Evolutionary conservation across 2,329 filamentous ascomycete genomes (phyloP), one percentile per base, ranked within the genome.

Genomic region (Helotiales sp.): DNA sequence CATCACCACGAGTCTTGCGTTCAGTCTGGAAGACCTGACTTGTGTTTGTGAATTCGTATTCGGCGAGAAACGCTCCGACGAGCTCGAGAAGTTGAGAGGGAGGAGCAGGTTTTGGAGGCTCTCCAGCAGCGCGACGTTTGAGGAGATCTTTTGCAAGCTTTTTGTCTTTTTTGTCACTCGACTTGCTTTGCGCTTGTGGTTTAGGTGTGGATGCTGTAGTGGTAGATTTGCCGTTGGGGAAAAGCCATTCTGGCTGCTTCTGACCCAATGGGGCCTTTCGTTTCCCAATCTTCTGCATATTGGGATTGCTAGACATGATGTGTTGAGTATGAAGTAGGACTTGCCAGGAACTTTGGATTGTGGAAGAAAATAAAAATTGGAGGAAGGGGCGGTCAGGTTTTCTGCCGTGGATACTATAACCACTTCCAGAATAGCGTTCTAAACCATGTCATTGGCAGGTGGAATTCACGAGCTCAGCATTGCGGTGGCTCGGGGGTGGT

Each of bases 1-100:
- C 59, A 15, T 63, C 60, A 38, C 65, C 67, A 58, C 69, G 64
- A n/a, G 59, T 73, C 76, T 78, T 69, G 74, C 80, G 77, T 69
- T 91, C 85, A 69, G 86, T 83, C 66, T 79, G 77, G 68, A 91
- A 87, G 5, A 83, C 81, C 58, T 79, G 76, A 67, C 81, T 82
- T 46, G 88, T 83, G 58, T 79, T 77, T 48, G 78, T 72, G 67
- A 90, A 88, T n/a, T 84, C 81, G 71, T 88, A 80, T 46, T 87
- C 80, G 40, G 80, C 79, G 50, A 92, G 78, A 72, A 91, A 92
- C 22, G 75, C 73, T 61, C 84, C 84, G 66, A 92, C 80, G 15
- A 90, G 76, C 60, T 85, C 82, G 69, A 92, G 76, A 33, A 92
- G 76, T 71, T 88, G 80, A 27, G 80, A 73, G 4, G 87, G 81